Evolutionary conservation across 306 rosid genomes (phyloP).

Genomic region (Echinosophora koreensis): DNA sequence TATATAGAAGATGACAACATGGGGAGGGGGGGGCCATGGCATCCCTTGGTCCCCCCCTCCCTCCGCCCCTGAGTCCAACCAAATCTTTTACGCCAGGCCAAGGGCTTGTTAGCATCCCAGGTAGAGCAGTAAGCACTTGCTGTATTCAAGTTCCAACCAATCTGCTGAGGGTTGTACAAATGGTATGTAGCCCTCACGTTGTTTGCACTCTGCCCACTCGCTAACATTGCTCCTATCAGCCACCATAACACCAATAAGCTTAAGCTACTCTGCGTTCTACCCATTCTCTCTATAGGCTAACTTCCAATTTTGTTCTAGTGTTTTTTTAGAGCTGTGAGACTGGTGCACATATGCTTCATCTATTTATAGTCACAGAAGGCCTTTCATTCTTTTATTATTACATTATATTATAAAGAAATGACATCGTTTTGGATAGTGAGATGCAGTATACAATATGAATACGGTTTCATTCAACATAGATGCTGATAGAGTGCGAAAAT

Average conservation of each 20-base stretch:
- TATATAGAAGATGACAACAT: no score
- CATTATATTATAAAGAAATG: no score
- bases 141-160: slow-evolving; percentile 49
- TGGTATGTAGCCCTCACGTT: slow-evolving; percentile 74
- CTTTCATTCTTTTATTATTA: no score
- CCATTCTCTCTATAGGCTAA: slow-evolving; percentile 16
- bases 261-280: background rate
- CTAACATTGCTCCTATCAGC: slow-evolving; percentile 15
- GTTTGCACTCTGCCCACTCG: slow-evolving; percentile 41
- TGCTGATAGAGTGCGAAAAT: no score
- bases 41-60: no score
- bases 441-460: no score
- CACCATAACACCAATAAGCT: slow-evolving; percentile 26
- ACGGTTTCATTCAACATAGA: no score
- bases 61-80: no score
- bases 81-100: slow-evolving; percentile 63
- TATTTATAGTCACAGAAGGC: background rate
- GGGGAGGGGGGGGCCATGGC: no score
- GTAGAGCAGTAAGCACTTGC: slow-evolving; percentile 71
- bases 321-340: background rate
- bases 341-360: background rate
- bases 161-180: slow-evolving; percentile 64
- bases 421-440: no score
- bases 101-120: slow-evolving; percentile 71
- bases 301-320: background rate